Evolutionary conservation across 345 rosid species (phyloP).

Genomic region (Physaria fendleri): DNA sequence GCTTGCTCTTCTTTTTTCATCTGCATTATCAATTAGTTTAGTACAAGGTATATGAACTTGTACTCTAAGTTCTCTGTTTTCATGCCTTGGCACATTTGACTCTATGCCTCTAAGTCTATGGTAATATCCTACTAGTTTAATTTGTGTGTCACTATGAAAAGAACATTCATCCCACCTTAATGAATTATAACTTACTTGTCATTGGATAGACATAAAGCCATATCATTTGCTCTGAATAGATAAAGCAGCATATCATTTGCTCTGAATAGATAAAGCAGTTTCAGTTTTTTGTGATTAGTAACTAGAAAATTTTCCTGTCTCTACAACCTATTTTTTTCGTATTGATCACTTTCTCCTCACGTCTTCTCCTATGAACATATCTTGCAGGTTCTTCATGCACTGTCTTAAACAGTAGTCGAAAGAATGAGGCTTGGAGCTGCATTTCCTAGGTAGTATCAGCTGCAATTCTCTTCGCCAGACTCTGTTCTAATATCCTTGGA

Average conservation of each 20-base stretch:
- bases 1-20: not conserved
- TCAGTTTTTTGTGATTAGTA: not conserved
- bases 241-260: too few species aligned
- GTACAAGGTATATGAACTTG: not conserved
- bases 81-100: not conserved
- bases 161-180: not conserved
- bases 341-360: not conserved
- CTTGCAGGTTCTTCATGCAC: conserved; percentile 8
- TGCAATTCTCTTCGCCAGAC: conserved; percentile 6
- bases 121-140: not conserved
- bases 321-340: not conserved
- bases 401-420: not conserved
- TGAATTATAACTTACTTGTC: not conserved
- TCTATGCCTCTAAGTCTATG: too few species aligned
- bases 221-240: not conserved
- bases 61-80: not conserved
- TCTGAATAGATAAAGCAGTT: too few species aligned
- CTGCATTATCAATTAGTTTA: not conserved
- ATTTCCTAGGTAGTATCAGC: not conserved
- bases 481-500: conserved; percentile 8
- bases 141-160: not conserved
- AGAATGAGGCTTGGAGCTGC: conserved; percentile 8
- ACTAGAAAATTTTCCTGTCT: not conserved
- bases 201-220: not conserved
- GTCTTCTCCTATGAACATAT: not conserved